A percentile compares a stretch with the other conserved stretches of the same genome.
Evolutionary conservation across 192 early-diverging fungal species (phyloP).

Genomic region (Backusella morwellensis): DNA sequence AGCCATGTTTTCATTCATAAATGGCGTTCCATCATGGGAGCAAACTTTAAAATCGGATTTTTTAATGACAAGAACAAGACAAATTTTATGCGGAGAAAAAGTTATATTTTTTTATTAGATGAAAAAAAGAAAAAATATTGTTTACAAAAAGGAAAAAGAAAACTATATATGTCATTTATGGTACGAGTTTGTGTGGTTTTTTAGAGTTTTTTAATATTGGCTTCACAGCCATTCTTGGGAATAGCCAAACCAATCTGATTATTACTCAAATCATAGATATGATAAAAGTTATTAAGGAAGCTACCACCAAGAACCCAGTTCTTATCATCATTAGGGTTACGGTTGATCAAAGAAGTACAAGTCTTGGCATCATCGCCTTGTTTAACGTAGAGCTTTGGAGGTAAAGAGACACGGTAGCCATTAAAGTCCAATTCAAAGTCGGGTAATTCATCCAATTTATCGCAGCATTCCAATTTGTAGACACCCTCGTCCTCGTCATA

Average conservation of each 20-base stretch:
- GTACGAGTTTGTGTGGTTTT: not conserved
- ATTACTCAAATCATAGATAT: conserved; percentile 28
- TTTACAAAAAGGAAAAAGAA: not conserved
- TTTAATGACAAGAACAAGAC: not conserved
- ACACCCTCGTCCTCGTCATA: conserved; percentile 5
- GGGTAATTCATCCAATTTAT: conserved; percentile 14
- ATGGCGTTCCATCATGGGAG: not conserved
- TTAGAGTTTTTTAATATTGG: conserved; percentile 24
- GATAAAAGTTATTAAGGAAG: conserved; percentile 33
- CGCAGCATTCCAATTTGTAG: conserved; percentile 22
- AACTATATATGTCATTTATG: not conserved
- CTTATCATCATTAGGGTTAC: conserved; percentile 10
- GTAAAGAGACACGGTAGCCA: conserved; percentile 19
- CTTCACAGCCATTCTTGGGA: conserved; percentile 10
- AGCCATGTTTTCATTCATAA: not conserved
- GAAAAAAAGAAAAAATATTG: not conserved
- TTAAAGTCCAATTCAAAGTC: conserved; percentile 13
- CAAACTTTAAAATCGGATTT: not conserved
- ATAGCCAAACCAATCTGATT: conserved; percentile 29
- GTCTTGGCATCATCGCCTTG: not conserved
- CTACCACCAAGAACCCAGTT: conserved; percentile 28
- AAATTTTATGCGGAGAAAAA: not conserved
- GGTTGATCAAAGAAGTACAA: conserved; percentile 16
- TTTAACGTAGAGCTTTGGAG: conserved; percentile 8
- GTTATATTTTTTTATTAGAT: not conserved